Conservation (phyloP, 768 basidiomycete genomes). For the Trametes punicea region DNA sequence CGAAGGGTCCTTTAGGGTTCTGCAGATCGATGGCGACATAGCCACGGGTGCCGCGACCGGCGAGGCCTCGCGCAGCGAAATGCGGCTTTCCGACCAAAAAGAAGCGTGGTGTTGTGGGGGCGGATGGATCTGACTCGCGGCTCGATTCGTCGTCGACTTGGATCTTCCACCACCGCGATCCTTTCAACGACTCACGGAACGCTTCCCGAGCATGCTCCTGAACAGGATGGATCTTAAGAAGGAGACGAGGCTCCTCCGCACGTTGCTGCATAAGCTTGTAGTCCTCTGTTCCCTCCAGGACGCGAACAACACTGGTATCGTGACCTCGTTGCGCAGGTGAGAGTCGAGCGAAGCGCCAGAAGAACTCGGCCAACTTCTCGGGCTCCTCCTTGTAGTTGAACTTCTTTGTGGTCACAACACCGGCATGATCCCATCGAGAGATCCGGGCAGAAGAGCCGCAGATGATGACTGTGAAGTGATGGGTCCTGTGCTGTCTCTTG, state of each 20-base stretch:
- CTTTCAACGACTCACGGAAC: not conserved
- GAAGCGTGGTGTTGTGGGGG: no score
- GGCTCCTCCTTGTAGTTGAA: constrained; percentile 1
- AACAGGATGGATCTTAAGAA: not conserved
- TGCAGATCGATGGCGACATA: constrained; percentile 6
- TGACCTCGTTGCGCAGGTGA: not conserved
- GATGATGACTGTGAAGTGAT: constrained; percentile 4
- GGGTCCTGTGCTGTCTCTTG: not conserved
- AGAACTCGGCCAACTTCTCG: not conserved
- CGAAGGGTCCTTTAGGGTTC: not conserved
- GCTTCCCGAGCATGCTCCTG: not conserved
- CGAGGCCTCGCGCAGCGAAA: not conserved
- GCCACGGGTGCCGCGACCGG: not conserved
- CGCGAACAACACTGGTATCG: not conserved
- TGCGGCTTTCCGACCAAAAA: constrained; percentile 1
- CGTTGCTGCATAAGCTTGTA: not conserved
- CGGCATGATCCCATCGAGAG: not conserved
- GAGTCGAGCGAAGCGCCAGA: not conserved
- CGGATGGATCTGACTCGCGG: not conserved
- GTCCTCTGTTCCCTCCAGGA: not conserved
- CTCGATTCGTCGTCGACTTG: not conserved
- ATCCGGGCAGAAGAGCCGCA: not conserved
- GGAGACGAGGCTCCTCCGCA: not conserved
- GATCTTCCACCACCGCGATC: not conserved
- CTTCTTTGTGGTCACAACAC: not conserved